phyloP scores from a whole-genome alignment of 495 filamentous ascomycete genomes.

The Hypoxylon subgilvum region DNA sequence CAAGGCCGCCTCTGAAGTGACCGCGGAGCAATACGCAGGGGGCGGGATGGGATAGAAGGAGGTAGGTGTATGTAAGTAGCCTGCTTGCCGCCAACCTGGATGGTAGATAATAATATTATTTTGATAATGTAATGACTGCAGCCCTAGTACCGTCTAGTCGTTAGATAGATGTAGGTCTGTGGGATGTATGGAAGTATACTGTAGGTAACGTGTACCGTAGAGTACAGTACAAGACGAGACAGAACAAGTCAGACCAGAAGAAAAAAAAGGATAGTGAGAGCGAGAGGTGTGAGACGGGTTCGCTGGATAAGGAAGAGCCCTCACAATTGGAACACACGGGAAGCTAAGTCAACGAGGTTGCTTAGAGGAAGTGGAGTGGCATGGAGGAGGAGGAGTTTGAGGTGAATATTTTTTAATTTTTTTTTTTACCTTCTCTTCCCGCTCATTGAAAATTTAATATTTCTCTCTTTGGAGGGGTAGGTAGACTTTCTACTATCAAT shows the following conservation, averaged over 20 bases:
- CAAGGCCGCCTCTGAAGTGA: slow-evolving; percentile 37
- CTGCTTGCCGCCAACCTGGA: slow-evolving; percentile 37
- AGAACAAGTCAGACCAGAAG: slow-evolving; percentile 5
- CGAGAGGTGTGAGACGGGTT: slow-evolving; percentile 25
- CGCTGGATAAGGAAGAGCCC: slow-evolving; percentile 22
- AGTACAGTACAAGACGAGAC: slow-evolving; percentile 14
- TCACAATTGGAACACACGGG: slow-evolving; percentile 6
- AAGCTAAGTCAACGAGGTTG: slow-evolving; percentile 35
- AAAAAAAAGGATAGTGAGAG: slow-evolving; percentile 2
- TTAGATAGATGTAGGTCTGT: not conserved
- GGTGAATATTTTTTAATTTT: slow-evolving; percentile 24
- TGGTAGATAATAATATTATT: slow-evolving; percentile 31
- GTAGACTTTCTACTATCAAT: slow-evolving; percentile 1
- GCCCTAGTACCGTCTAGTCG: slow-evolving; percentile 8
- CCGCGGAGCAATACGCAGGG: slow-evolving; percentile 35
- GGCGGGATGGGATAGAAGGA: slow-evolving; percentile 16
- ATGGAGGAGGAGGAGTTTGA: slow-evolving; percentile 6
- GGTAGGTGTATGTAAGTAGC: slow-evolving; percentile 26
- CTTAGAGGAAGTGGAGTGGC: slow-evolving; percentile 26
- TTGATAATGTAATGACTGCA: slow-evolving; percentile 24
- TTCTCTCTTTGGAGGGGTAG: slow-evolving; percentile 28
- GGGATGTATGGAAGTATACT: not conserved
- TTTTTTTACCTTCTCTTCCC: not conserved
- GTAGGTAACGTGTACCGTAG: slow-evolving; percentile 25
- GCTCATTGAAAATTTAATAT: not conserved